These are phyloP conservation scores for Suillus cothurnatus DNA, from an alignment of 768 basidiomycete genomes.

Conservation along the genomic window DNA sequence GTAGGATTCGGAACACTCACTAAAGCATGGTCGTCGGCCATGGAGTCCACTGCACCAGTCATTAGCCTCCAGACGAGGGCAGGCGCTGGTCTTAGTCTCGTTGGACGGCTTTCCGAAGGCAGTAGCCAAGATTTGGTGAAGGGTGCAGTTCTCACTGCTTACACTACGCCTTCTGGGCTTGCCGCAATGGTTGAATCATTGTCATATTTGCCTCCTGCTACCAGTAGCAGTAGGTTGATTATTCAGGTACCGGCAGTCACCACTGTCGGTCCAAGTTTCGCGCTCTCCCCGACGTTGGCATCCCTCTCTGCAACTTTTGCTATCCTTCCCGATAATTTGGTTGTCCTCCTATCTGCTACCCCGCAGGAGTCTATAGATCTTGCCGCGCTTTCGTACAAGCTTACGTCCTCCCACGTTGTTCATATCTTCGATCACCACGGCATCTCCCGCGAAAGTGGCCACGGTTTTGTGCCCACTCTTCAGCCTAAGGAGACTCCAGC, in stretches of 20 bases:
- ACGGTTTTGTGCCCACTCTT: slow-evolving; percentile 45
- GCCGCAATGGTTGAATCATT: slow-evolving; percentile 83
- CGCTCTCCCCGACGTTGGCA: slow-evolving; percentile 78
- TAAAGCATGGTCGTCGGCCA: slow-evolving; percentile 58
- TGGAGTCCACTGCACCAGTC: slow-evolving; percentile 50
- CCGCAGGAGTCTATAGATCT: slow-evolving; percentile 83
- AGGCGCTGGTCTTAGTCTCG: slow-evolving; percentile 80
- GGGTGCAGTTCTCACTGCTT: slow-evolving; percentile 70
- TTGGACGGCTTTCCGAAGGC: slow-evolving; percentile 79
- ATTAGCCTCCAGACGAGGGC: slow-evolving; percentile 78
- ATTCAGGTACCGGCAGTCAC: slow-evolving; percentile 83
- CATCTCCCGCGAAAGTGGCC: slow-evolving; percentile 74
- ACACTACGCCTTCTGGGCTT: slow-evolving; percentile 83
- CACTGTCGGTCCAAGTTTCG: slow-evolving; percentile 61
- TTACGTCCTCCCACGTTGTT: slow-evolving; percentile 69
- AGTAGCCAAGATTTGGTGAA: slow-evolving; percentile 67
- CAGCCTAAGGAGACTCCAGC: slow-evolving; percentile 31
- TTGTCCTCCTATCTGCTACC: slow-evolving; percentile 81
- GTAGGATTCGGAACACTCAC: slow-evolving; percentile 78
- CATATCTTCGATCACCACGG: slow-evolving; percentile 92
- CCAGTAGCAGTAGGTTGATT: slow-evolving; percentile 66
- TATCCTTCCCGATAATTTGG: slow-evolving; percentile 64
- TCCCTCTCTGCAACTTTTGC: slow-evolving; percentile 60
- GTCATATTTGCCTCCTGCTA: slow-evolving; percentile 65
- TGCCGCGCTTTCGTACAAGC: slow-evolving; percentile 72